Conservation (phyloP, 2,329 filamentous ascomycete genomes). For the Penicillium crustosum region DNA sequence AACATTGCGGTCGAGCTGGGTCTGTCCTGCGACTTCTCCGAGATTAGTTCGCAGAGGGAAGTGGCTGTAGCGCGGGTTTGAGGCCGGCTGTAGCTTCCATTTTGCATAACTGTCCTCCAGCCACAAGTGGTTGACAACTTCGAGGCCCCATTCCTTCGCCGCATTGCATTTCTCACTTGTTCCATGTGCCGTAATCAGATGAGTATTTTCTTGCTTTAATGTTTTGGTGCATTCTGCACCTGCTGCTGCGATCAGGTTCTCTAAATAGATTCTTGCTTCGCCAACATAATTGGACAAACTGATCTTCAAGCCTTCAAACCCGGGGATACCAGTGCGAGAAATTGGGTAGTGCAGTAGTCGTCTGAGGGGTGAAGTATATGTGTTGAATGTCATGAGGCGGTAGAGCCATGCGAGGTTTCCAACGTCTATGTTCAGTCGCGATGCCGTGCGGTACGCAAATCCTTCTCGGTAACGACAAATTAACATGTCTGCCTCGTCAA, state of each 20-base stretch:
- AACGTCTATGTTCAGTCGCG: constrained; percentile 75
- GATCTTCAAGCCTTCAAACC: constrained; percentile 74
- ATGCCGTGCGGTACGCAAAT: constrained; percentile 71
- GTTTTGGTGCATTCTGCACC: constrained; percentile 92
- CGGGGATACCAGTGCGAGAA: constrained; percentile 72
- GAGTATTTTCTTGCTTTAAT: constrained; percentile 92
- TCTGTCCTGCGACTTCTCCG: constrained; percentile 89
- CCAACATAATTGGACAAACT: constrained; percentile 96
- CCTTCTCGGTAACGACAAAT: constrained; percentile 87
- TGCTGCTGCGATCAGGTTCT: constrained; percentile 81
- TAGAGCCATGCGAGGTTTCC: constrained; percentile 95
- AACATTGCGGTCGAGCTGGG: constrained; percentile 70
- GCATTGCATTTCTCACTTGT: constrained; percentile 91
- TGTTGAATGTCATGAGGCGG: constrained; percentile 81
- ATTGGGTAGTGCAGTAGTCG: constrained; percentile 88
- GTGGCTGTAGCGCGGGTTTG: constrained; percentile 73
- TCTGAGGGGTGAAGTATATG: constrained; percentile 81
- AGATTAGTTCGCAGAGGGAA: constrained; percentile 90
- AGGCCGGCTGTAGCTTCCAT: constrained; percentile 72
- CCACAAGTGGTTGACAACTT: constrained; percentile 94
- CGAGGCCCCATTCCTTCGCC: constrained; percentile 86
- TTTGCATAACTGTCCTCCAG: constrained; percentile 95
- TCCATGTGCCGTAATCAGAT: constrained; percentile 86
- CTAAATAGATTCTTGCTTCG: constrained; percentile 87
- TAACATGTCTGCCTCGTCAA: constrained; percentile 75